Base-by-base conservation (phyloP, 495 filamentous ascomycete genomes). In the Hypoxylon fragiforme region DNA sequence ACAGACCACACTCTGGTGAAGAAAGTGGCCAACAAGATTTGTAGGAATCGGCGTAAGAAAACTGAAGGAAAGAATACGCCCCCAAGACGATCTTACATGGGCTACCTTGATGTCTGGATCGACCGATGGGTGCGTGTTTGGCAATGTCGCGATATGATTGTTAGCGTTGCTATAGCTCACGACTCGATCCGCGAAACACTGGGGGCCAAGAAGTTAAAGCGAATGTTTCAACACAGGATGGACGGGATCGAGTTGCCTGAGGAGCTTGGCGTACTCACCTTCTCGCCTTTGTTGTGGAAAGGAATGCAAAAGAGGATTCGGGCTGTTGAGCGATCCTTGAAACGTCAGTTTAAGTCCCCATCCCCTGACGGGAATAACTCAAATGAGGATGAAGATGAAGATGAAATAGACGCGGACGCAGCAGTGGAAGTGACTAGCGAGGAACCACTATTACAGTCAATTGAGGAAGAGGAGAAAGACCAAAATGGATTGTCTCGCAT, bases 111-210 rank as follows among this genome's bases (percentile, higher is more conserved):
- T 20, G 48, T 7, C 16, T 59, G 55, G 55, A 48, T 59, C n/a
- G 43, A 59, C 14, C 20, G 36, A 38, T 59, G 55, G 55, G 48
- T 59, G 16, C 28, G 55, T 14, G 15, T 59, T 24, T 53, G 55
- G 55, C 51, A 48, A 20, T 52, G 36, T 14, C 48, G 55, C 13
- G 48, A 52, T 18, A 1, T 59, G 8, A 16, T 42, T 3, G 22
- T 24, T n/a, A 59, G 18, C 12, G 37, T 47, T 11, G 55, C 55
- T 30, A 48, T 47, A 3, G 7, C 18, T 7, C 28, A 52, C 16
- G 28, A 48, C 16, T 51, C 32, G 6, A 48, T 59, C 13, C 43
- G 30, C 19, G 55, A 59, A 16, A 43, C 31, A 3, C 30, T 59
- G 11, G 55, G 55, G 7, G 55, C 52, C 13, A 47, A 59, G 8